A percentile compares a stretch with the other conserved stretches of the same genome.
Conservation (phyloP, 306 rosid genomes). For the Citrullus mucosospermus region DNA sequence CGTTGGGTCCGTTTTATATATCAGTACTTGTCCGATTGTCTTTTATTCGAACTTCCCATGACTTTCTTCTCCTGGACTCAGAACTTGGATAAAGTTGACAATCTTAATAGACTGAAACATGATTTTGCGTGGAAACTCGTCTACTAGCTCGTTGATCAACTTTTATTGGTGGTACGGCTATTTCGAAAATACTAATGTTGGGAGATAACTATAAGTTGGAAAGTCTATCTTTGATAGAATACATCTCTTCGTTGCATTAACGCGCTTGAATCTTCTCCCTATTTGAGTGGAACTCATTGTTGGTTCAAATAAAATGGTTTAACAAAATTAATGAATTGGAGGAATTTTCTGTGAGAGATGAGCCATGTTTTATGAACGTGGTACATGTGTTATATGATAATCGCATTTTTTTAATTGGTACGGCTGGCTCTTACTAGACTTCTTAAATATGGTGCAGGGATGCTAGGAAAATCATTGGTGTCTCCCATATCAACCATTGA, state of each 20-base stretch:
- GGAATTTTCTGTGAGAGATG: not conserved
- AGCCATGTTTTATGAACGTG: not conserved
- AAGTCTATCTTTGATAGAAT: not conserved
- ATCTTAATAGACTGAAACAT: not conserved
- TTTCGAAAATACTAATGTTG: not conserved
- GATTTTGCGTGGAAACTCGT: not conserved
- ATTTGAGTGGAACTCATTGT: not conserved
- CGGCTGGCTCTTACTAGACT: not conserved
- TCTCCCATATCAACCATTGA: slow-evolving; percentile 40
- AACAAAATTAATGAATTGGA: not conserved
- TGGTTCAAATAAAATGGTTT: not conserved
- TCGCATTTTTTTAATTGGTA: not conserved
- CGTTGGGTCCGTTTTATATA: not conserved
- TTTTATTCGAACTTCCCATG: not conserved
- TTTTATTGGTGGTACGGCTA: not conserved
- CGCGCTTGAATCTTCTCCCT: not conserved
- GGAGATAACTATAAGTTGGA: not conserved
- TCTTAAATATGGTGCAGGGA: slow-evolving; percentile 24
- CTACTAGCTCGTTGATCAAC: not conserved
- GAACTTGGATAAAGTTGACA: not conserved
- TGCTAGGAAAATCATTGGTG: slow-evolving; percentile 38
- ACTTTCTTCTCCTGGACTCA: not conserved
- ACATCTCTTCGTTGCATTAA: not conserved
- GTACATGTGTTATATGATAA: not conserved
- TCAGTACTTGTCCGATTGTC: not conserved